Percentiles rank a stretch among this genome's conserved stretches.
These are phyloP conservation scores for Emmonsiellopsis sp. DNA, from an alignment of 2,329 filamentous ascomycete species.

Conservation along the genomic window DNA sequence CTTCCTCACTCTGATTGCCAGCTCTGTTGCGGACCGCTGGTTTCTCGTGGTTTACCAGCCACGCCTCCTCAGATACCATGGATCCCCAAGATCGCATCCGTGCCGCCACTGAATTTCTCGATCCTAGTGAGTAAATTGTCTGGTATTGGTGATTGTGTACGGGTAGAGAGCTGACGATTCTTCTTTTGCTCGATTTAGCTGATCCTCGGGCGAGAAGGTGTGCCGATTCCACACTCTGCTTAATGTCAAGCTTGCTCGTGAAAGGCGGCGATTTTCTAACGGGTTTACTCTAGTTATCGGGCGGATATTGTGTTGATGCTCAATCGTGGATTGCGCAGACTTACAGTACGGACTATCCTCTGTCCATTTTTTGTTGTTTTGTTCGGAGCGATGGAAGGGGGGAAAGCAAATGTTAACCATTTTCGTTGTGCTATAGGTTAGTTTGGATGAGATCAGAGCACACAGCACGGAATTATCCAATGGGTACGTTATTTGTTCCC, in stretches of 20 bases:
- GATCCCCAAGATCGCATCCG: constrained; percentile 66
- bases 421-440: constrained; percentile 43
- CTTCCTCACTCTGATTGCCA: not conserved
- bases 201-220: constrained; percentile 50
- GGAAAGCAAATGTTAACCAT: not conserved
- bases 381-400: not conserved
- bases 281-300: constrained; percentile 62
- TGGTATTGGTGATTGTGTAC: not conserved
- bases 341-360: constrained; percentile 38
- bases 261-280: constrained; percentile 33
- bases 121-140: constrained; percentile 60
- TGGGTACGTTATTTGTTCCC: constrained; percentile 32
- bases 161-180: constrained; percentile 8
- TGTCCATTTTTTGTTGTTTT: not conserved
- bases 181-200: constrained; percentile 28
- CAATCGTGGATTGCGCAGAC: constrained; percentile 50
- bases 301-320: constrained; percentile 76
- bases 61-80: constrained; percentile 2
- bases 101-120: constrained; percentile 83
- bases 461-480: constrained; percentile 77
- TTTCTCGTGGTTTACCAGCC: not conserved
- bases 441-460: constrained; percentile 81
- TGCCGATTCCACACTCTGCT: constrained; percentile 7
- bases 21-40: not conserved
- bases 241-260: too few species aligned